phyloP scores from a whole-genome alignment of 225 moss, liverwort and hornwort species.

The Straminergon stramineum region DNA sequence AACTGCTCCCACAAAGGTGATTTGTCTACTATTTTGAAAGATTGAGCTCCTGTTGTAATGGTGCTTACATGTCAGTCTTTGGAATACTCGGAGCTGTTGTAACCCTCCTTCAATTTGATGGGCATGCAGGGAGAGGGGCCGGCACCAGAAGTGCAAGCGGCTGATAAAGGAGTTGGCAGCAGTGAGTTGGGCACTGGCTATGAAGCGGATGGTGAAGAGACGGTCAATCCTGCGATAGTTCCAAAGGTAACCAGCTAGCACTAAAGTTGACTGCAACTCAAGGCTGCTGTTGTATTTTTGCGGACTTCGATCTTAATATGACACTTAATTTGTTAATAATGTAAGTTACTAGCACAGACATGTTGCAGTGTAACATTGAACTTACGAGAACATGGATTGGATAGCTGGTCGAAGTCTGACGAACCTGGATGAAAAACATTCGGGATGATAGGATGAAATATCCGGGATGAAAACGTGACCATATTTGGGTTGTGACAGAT shows the following conservation, averaged over 20 bases:
- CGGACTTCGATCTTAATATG: background rate
- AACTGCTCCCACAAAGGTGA: background rate
- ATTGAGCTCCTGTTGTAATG: background rate
- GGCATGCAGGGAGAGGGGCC: background rate
- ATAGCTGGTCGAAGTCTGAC: no score
- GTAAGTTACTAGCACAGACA: no score
- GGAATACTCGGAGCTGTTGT: background rate
- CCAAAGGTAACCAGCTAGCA: constrained; percentile 5
- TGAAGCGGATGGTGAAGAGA: constrained; percentile 37
- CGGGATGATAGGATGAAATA: no score
- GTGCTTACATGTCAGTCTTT: background rate
- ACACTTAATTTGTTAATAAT: background rate
- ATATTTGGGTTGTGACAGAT: no score
- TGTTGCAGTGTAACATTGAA: no score
- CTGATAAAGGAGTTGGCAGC: constrained; percentile 24
- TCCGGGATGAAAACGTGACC: no score
- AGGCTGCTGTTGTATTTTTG: background rate
- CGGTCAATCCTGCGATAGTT: background rate
- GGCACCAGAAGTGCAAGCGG: background rate
- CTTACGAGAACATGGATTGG: no score
- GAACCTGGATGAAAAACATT: no score
- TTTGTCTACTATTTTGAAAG: background rate
- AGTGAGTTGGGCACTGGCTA: constrained; percentile 47
- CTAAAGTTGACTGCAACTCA: background rate
- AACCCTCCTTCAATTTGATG: background rate